These are phyloP conservation scores for Solioccasus polychromus DNA, from an alignment of 768 basidiomycete species.

Conservation along the genomic window DNA sequence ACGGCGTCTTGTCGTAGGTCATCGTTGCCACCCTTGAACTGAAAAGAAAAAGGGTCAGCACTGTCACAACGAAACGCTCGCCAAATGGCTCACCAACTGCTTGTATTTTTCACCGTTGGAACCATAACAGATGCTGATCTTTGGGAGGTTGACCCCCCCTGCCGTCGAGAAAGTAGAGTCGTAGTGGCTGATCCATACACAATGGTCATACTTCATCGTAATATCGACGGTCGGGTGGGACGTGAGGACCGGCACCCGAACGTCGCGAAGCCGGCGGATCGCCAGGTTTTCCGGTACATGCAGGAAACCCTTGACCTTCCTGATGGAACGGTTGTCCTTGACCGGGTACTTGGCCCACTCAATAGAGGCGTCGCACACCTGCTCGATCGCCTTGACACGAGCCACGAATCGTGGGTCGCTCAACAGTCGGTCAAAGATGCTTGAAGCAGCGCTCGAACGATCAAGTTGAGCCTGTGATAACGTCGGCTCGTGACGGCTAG, in stretches of 20 bases:
- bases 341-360: slow-evolving; percentile 70
- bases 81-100: slow-evolving; percentile 65
- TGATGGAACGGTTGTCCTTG: slow-evolving; percentile 31
- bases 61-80: background rate
- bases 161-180: slow-evolving; percentile 55
- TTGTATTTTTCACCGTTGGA: slow-evolving; percentile 62
- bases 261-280: slow-evolving; percentile 47
- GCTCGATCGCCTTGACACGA: slow-evolving; percentile 53
- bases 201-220: slow-evolving; percentile 62
- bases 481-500: slow-evolving; percentile 41
- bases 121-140: slow-evolving; percentile 71
- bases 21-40: slow-evolving; percentile 93
- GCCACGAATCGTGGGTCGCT: slow-evolving; percentile 36
- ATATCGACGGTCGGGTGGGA: slow-evolving; percentile 64
- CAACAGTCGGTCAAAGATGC: slow-evolving; percentile 56
- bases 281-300: slow-evolving; percentile 44
- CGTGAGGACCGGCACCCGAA: slow-evolving; percentile 86
- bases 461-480: slow-evolving; percentile 44
- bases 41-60: slow-evolving; percentile 3
- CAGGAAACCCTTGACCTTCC: slow-evolving; percentile 26
- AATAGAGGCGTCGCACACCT: slow-evolving; percentile 61
- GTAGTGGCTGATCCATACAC: slow-evolving; percentile 69
- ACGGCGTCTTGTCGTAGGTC: slow-evolving; percentile 97
- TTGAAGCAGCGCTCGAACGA: slow-evolving; percentile 61
- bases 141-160: slow-evolving; percentile 82